Evolutionary conservation across 352 stramenopile species (phyloP).

Genomic region (Plasmopara halstedii): DNA sequence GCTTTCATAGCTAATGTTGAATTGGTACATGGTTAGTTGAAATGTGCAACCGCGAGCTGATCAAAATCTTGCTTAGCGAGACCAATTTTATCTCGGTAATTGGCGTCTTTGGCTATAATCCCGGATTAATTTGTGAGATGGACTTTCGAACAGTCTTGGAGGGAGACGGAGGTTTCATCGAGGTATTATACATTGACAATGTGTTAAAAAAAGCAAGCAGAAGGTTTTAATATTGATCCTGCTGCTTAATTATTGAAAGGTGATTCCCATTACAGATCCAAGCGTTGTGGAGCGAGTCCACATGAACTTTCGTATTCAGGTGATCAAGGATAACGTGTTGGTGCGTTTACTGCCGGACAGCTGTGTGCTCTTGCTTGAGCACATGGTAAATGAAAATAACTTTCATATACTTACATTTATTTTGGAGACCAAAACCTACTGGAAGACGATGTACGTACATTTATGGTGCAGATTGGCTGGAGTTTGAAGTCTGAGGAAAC

Average conservation of each 20-base stretch:
- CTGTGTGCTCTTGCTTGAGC: slow-evolving; percentile 69
- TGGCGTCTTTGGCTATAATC: slow-evolving; percentile 76
- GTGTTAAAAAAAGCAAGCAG: neutral
- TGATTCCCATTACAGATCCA: slow-evolving; percentile 61
- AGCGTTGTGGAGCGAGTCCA: slow-evolving; percentile 63
- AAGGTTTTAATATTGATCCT: slow-evolving; percentile 1
- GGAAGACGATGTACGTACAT: slow-evolving; percentile 44
- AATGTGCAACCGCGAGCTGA: slow-evolving; percentile 55
- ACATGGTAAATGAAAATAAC: slow-evolving; percentile 83
- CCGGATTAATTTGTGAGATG: slow-evolving; percentile 61
- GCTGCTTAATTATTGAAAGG: slow-evolving; percentile 19
- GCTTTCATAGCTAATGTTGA: neutral
- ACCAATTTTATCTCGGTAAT: slow-evolving; percentile 77
- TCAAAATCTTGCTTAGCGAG: slow-evolving; percentile 67
- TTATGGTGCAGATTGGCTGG: neutral
- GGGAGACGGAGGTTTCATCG: slow-evolving; percentile 50
- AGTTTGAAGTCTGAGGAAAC: neutral
- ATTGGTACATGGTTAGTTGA: slow-evolving; percentile 37
- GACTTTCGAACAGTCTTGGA: slow-evolving; percentile 66
- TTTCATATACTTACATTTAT: slow-evolving; percentile 80
- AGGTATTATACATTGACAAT: slow-evolving; percentile 23
- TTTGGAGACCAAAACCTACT: slow-evolving; percentile 64
- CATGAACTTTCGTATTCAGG: slow-evolving; percentile 83
- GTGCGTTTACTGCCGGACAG: slow-evolving; percentile 68
- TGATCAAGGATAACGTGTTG: slow-evolving; percentile 83